Evolutionary conservation across 331 rosid species (phyloP).

Genomic region (Quercus lobata): DNA sequence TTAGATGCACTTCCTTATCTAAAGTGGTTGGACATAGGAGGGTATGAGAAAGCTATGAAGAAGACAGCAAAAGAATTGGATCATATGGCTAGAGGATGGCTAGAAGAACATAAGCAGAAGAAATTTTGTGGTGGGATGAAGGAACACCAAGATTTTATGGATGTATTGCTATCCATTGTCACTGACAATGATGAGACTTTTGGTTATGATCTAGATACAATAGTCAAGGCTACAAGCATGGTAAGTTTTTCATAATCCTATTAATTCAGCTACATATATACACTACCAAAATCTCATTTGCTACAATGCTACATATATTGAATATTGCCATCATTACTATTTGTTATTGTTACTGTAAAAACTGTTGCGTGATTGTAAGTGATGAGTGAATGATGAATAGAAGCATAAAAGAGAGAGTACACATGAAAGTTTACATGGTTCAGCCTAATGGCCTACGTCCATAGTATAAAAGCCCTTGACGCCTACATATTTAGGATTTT

Average conservation of each 20-base stretch:
- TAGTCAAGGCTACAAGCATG: slow-evolving; percentile 37
- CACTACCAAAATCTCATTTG: too few species aligned
- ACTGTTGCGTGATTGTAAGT: too few species aligned
- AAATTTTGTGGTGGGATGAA: background rate
- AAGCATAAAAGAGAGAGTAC: too few species aligned
- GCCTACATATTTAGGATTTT: too few species aligned
- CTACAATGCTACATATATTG: background rate
- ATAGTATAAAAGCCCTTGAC: too few species aligned
- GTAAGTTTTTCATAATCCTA: slow-evolving; percentile 1
- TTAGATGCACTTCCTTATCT: slow-evolving; percentile 46
- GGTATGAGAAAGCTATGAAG: slow-evolving; percentile 44
- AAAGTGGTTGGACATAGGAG: slow-evolving; percentile 65
- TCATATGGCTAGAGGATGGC: slow-evolving; percentile 1
- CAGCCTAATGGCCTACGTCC: rapidly evolving
- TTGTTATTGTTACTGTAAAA: too few species aligned
- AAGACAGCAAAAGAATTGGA: slow-evolving; percentile 30
- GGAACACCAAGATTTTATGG: slow-evolving; percentile 32
- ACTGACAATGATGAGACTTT: slow-evolving; percentile 6
- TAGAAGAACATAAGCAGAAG: slow-evolving; percentile 36
- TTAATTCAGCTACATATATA: too few species aligned
- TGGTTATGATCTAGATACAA: slow-evolving; percentile 21
- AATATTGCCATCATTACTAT: background rate
- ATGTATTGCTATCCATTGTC: slow-evolving; percentile 28
- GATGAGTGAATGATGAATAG: too few species aligned
- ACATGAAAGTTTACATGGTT: too few species aligned